phyloP scores from a whole-genome alignment of 306 rosid species.

The Vigna angularis region DNA sequence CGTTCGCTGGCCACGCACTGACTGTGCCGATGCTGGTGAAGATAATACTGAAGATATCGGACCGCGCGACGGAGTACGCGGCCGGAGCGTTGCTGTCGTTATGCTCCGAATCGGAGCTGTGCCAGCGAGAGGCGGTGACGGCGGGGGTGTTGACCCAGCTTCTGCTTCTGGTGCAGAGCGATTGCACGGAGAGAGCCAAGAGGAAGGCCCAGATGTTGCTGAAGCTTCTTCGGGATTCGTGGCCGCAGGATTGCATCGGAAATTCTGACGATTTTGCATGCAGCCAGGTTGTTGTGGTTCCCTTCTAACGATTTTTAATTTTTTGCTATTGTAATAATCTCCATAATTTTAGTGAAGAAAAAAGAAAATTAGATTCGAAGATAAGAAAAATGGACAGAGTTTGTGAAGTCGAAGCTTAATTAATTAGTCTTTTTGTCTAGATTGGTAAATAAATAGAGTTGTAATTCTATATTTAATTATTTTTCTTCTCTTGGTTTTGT shows the following conservation, averaged over 20 bases:
- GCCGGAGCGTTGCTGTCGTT: conserved; percentile 85
- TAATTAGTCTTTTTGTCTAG: conserved; percentile 41
- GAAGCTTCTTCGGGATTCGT: conserved; percentile 97
- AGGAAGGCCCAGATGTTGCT: conserved; percentile 88
- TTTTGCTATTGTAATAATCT: conserved; percentile 38
- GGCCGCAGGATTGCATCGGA: conserved; percentile 86
- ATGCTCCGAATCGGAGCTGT: conserved; percentile 73
- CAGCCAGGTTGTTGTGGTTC: conserved; percentile 72
- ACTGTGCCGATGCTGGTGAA: conserved; percentile 88
- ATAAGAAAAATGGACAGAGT: conserved; percentile 38
- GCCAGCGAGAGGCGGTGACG: conserved; percentile 77
- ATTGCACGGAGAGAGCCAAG: conserved; percentile 91
- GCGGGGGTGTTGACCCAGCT: conserved; percentile 87
- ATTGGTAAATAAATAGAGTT: conserved; percentile 59
- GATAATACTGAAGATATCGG: conserved; percentile 78
- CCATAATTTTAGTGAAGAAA: conserved; percentile 33
- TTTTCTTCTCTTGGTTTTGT: conserved; percentile 52
- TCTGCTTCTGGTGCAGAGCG: conserved; percentile 84
- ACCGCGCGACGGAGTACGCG: conserved; percentile 90
- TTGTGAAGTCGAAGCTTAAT: conserved; percentile 38
- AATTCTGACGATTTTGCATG: conserved; percentile 85
- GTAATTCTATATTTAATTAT: conserved; percentile 56
- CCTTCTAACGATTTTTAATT: conserved; percentile 43
- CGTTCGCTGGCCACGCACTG: conserved; percentile 75
- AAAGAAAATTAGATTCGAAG: conserved; percentile 14